These are phyloP conservation scores for Diplodia corticola DNA, from an alignment of 2,329 filamentous ascomycete species.

Conservation along the genomic window DNA sequence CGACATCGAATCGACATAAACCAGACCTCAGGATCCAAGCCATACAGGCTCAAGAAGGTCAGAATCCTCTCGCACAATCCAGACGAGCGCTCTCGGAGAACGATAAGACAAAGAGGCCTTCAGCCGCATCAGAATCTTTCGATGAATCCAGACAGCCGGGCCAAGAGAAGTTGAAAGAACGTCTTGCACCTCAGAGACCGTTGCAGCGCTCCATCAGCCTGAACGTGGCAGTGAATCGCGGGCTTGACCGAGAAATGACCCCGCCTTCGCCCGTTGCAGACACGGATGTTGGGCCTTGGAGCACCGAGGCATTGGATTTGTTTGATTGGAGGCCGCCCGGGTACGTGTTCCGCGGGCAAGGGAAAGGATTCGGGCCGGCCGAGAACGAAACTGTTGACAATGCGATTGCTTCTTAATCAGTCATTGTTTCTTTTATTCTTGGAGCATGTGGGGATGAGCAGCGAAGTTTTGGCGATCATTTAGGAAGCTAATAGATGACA, in stretches of 20 bases:
- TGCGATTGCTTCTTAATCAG: background rate
- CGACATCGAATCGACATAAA: background rate
- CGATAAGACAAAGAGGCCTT: background rate
- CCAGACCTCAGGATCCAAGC: background rate
- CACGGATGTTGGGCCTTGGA: slow-evolving; percentile 66
- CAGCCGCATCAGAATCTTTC: background rate
- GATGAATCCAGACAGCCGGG: background rate
- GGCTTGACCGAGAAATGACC: slow-evolving; percentile 34
- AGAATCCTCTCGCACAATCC: slow-evolving; percentile 2
- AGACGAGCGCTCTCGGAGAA: slow-evolving; percentile 24
- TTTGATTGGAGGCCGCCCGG: slow-evolving; percentile 60
- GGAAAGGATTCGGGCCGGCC: slow-evolving; percentile 11
- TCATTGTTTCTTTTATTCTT: too few species aligned
- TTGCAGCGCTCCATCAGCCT: slow-evolving; percentile 6
- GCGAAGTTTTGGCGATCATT: too few species aligned
- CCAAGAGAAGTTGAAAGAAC: background rate
- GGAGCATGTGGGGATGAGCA: too few species aligned
- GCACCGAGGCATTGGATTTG: slow-evolving; percentile 66
- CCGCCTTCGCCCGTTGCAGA: slow-evolving; percentile 45
- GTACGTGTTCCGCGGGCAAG: slow-evolving; percentile 26
- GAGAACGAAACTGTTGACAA: background rate
- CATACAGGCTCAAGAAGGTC: background rate
- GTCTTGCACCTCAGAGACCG: background rate
- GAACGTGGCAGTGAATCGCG: background rate
- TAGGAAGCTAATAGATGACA: too few species aligned